Evolutionary conservation across 306 rosid species (phyloP).

Genomic region (Chamaecrista fasciculata): DNA sequence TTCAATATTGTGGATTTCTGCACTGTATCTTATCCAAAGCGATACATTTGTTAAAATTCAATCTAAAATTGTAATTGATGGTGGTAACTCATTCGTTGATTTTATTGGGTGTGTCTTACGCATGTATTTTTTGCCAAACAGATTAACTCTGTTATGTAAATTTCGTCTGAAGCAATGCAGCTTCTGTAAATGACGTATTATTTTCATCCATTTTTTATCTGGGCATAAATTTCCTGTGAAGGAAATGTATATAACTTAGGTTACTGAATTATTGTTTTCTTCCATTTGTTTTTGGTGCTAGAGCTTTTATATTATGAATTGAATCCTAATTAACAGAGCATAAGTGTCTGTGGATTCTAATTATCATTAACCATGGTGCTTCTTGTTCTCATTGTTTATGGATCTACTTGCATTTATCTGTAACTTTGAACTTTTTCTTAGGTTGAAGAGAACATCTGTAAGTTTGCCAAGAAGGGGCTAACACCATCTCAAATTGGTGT

Average conservation of each 20-base stretch:
- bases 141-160: background rate
- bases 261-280: background rate
- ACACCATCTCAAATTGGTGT: conserved; percentile 5
- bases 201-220: too few relatives aligned
- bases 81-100: background rate
- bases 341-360: background rate
- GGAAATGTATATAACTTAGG: too few relatives aligned
- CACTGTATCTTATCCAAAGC: too few relatives aligned
- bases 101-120: background rate
- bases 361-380: background rate
- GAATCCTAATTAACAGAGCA: background rate
- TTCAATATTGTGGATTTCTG: background rate
- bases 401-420: background rate
- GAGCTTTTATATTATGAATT: background rate
- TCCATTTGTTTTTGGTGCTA: background rate
- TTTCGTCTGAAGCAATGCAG: background rate
- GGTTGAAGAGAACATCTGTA: conserved; percentile 14
- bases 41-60: background rate
- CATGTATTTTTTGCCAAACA: background rate
- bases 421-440: background rate
- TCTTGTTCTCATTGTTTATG: background rate
- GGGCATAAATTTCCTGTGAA: background rate
- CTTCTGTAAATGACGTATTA: too few relatives aligned
- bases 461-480: conserved; percentile 12
- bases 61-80: background rate